phyloP scores from a whole-genome alignment of 139 green algal species.

The Tetradesmus obliquus region DNA sequence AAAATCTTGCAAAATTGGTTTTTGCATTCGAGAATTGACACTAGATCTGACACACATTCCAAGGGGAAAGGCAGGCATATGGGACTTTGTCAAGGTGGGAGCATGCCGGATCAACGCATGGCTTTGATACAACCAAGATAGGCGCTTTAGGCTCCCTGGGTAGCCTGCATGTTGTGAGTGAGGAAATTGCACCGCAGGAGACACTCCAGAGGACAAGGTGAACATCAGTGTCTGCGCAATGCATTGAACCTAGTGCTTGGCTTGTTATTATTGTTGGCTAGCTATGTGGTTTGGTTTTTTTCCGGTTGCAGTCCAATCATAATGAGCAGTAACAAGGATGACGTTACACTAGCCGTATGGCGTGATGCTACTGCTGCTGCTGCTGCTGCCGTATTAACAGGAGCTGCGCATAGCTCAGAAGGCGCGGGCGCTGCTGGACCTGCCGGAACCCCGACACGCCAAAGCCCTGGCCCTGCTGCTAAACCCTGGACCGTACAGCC shows the following conservation, averaged over 20 bases:
- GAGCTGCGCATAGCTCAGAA: slow-evolving; percentile 33
- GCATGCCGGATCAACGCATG: too few species aligned
- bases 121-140: not conserved
- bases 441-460: slow-evolving; percentile 19
- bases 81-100: slow-evolving; percentile 12
- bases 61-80: not conserved
- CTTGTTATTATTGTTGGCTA: too few species aligned
- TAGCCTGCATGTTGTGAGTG: not conserved
- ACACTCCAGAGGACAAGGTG: not conserved
- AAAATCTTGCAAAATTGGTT: too few species aligned
- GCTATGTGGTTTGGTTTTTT: too few species aligned
- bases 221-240: not conserved
- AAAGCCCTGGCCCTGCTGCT: slow-evolving; percentile 28
- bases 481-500: slow-evolving; percentile 25
- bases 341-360: too few species aligned
- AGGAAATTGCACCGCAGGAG: not conserved
- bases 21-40: too few species aligned
- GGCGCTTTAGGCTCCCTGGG: not conserved
- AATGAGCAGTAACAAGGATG: too few species aligned
- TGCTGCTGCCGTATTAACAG: not conserved
- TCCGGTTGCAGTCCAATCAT: too few species aligned
- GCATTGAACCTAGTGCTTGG: too few species aligned
- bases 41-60: not conserved
- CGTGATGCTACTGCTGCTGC: not conserved
- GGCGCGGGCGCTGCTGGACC: slow-evolving; percentile 23